Percentiles rank a stretch among this genome's conserved stretches.
Evolutionary conservation across 176 grass and related monocot genomes (phyloP).

Genomic region (Musa beccarii): DNA sequence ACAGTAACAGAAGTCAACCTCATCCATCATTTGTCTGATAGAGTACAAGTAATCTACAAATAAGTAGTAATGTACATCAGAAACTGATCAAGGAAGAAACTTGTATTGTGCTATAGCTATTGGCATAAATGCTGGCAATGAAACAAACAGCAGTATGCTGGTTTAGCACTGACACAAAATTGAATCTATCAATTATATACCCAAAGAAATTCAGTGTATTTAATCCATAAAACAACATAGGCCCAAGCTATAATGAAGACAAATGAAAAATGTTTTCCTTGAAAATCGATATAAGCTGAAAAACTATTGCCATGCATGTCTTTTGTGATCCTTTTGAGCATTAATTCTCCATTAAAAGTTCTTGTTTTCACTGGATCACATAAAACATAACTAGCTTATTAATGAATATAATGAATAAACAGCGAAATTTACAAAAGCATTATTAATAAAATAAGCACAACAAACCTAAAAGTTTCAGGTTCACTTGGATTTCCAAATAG

Average conservation of each 20-base stretch:
- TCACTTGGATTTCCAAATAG: slow-evolving; percentile 93
- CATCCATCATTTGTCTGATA: background rate
- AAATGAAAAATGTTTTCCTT: background rate
- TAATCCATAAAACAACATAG: background rate
- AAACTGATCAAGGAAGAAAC: slow-evolving; percentile 1
- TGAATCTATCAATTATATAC: too few relatives aligned
- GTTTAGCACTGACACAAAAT: too few relatives aligned
- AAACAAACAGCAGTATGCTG: too few relatives aligned
- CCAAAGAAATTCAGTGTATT: too few relatives aligned
- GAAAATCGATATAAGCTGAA: background rate
- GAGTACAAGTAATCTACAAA: background rate
- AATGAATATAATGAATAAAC: background rate
- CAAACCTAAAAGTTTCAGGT: slow-evolving; percentile 83
- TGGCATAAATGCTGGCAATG: too few relatives aligned
- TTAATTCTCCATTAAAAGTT: background rate
- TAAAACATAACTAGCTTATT: background rate
- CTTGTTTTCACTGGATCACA: background rate
- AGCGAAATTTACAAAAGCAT: background rate
- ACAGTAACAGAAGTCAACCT: background rate
- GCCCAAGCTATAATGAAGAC: background rate
- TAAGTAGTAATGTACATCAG: background rate
- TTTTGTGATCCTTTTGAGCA: too few relatives aligned
- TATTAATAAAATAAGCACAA: slow-evolving; percentile 2
- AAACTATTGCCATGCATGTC: background rate
- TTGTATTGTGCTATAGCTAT: background rate